Percentiles rank a stretch among this genome's conserved stretches.
These are phyloP conservation scores for Paramecium bursaria DNA, from an alignment of 73 alveolate species.

Conservation along the genomic window DNA sequence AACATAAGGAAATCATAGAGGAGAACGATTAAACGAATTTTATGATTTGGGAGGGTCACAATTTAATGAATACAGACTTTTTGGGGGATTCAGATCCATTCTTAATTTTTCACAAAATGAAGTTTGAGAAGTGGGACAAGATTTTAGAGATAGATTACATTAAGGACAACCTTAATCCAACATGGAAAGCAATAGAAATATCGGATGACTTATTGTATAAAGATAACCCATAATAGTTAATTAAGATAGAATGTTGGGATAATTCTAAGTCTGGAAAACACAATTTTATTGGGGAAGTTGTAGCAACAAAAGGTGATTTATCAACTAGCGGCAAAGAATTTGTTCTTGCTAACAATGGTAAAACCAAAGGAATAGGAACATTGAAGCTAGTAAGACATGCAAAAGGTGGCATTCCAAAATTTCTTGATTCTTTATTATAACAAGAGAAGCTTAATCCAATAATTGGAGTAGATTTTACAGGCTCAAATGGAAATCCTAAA, in stretches of 20 bases:
- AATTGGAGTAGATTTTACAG: conserved; percentile 88
- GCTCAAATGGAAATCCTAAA: conserved; percentile 77
- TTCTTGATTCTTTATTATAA: conserved; percentile 80
- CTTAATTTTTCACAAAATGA: conserved; percentile 44
- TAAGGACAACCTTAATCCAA: conserved; percentile 72
- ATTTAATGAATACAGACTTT: no score
- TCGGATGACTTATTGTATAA: conserved; percentile 71
- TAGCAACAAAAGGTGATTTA: conserved; percentile 66
- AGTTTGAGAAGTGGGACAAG: conserved; percentile 35
- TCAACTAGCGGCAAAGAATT: conserved; percentile 60
- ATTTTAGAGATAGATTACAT: conserved; percentile 69
- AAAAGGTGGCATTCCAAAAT: no score
- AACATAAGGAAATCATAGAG: no score
- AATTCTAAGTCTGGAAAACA: conserved; percentile 72
- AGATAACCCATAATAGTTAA: conserved; percentile 69
- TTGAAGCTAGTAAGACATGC: no score
- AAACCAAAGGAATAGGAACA: no score
- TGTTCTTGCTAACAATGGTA: conserved; percentile 15
- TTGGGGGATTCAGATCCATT: conserved; percentile 74
- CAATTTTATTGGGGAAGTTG: conserved; percentile 75
- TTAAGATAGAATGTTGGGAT: conserved; percentile 79
- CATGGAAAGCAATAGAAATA: conserved; percentile 77
- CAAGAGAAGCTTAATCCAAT: conserved; percentile 77
- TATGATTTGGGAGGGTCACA: no score
- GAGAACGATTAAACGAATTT: no score